These are phyloP conservation scores for Metschnikowia koreensis DNA, from an alignment of 805 yeast genomes.

Conservation along the genomic window DNA sequence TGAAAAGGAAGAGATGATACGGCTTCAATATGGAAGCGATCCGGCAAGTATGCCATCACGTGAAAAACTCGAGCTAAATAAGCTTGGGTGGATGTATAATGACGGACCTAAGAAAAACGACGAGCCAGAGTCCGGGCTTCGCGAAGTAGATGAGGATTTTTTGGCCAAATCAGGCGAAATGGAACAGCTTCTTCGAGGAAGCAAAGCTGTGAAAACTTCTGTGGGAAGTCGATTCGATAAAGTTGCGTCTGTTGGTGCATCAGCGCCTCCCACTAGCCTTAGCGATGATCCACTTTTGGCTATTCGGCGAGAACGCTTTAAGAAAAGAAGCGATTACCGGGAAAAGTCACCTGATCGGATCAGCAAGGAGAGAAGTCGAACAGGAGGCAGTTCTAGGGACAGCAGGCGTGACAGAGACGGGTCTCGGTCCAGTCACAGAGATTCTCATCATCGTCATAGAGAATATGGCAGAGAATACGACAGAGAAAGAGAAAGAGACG, in stretches of 20 bases:
- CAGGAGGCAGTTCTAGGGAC: not conserved
- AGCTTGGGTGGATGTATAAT: slow-evolving; percentile 87
- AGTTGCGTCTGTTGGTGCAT: slow-evolving; percentile 24
- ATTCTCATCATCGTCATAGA: not conserved
- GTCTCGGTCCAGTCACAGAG: not conserved
- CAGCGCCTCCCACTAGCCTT: slow-evolving; percentile 17
- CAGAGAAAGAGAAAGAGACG: not conserved
- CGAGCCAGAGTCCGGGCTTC: slow-evolving; percentile 37
- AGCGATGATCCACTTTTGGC: slow-evolving; percentile 52
- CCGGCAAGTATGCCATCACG: slow-evolving; percentile 31
- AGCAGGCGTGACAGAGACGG: not conserved
- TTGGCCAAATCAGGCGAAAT: slow-evolving; percentile 33
- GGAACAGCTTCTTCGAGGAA: slow-evolving; percentile 58
- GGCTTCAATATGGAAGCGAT: slow-evolving; percentile 44
- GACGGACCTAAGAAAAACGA: slow-evolving; percentile 34
- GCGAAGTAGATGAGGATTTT: slow-evolving; percentile 30
- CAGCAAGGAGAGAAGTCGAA: not conserved
- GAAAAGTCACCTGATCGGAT: slow-evolving; percentile 3
- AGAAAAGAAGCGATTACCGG: slow-evolving; percentile 1
- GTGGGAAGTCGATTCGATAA: slow-evolving; percentile 24
- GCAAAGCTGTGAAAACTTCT: slow-evolving; percentile 39
- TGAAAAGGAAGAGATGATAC: slow-evolving; percentile 55
- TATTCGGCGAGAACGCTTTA: slow-evolving; percentile 26
- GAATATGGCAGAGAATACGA: not conserved
- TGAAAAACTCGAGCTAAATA: slow-evolving; percentile 39